A percentile compares a stretch with the other conserved stretches of the same genome.
Evolutionary conservation across 2,329 filamentous ascomycete genomes (phyloP).

Genomic region (Coniochaeta sp.): DNA sequence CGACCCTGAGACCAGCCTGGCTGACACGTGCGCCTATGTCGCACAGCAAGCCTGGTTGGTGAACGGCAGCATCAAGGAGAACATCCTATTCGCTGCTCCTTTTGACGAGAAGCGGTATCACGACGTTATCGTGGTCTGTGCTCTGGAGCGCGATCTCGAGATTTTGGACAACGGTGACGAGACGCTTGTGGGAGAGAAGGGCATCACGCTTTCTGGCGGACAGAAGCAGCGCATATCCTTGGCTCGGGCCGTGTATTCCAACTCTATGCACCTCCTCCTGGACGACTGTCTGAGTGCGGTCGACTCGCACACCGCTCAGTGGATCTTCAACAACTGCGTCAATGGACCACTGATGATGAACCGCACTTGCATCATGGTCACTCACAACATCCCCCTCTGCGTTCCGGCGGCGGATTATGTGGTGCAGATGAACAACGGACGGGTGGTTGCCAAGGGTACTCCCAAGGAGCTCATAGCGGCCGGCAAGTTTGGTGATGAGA

Average conservation of each 20-base stretch:
- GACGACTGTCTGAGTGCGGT: slow-evolving; percentile 96
- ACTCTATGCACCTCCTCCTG: slow-evolving; percentile 80
- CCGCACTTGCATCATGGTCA: slow-evolving; percentile 90
- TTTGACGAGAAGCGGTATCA: slow-evolving; percentile 78
- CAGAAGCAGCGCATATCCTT: slow-evolving; percentile 97
- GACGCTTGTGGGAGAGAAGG: slow-evolving; percentile 93
- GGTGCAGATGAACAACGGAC: slow-evolving; percentile 82
- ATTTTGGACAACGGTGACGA: slow-evolving; percentile 90
- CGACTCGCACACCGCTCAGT: slow-evolving; percentile 94
- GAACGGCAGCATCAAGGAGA: slow-evolving; percentile 91
- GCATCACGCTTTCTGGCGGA: slow-evolving; percentile 90
- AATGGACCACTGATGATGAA: slow-evolving; percentile 80
- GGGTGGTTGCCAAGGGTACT: slow-evolving; percentile 68
- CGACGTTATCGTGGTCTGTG: slow-evolving; percentile 84
- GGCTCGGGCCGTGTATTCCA: slow-evolving; percentile 94
- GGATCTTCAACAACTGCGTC: slow-evolving; percentile 94
- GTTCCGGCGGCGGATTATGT: slow-evolving; percentile 74
- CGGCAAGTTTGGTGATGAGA: slow-evolving; percentile 83
- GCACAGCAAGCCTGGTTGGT: slow-evolving; percentile 96
- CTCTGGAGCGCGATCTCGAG: slow-evolving; percentile 81
- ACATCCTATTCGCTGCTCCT: slow-evolving; percentile 83
- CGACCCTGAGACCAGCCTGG: slow-evolving; percentile 77
- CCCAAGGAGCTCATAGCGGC: slow-evolving; percentile 73
- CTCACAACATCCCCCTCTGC: slow-evolving; percentile 88
- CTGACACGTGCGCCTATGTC: slow-evolving; percentile 91